Base-by-base conservation (phyloP, 352 stramenopile genomes). In the Globisporangium polare region DNA sequence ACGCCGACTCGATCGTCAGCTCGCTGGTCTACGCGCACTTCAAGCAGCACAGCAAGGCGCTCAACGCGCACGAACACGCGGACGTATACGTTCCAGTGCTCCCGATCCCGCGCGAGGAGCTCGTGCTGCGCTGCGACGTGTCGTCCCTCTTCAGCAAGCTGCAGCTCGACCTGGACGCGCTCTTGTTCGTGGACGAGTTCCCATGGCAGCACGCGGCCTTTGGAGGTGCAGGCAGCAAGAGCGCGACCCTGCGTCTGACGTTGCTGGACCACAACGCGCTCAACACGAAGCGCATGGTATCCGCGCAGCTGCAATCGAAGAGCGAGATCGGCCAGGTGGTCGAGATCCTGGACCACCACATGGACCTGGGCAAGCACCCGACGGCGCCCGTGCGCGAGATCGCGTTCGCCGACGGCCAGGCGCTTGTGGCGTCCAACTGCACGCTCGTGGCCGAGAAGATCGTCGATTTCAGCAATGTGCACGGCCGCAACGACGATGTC, bases 1-100 rank as follows among this genome's bases (percentile, higher is more conserved):
- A 94, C 63, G 85, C 85, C 13, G 85, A 94, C 67, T 94, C 85
- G 20, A 92, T 94, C 67, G 71, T 94, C 13, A 94, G 83, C 69
- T 85, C 80, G 17, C 55, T 94, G 10, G 70, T 82, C 10, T 85
- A 89, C 68, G 85, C 85, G 7, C 87, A 78, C 55, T 41, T 78
- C 33, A 72, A 73, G 39, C 63, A 72, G 45, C 50, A 75, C 39
- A 37, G 42, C 42, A 64, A 35, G 20, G 61, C 5, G 7, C 31
- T 35, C n/a, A 12, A 68, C 22, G 47, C 13, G 8, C 45, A 64
- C n/a, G 31, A 35, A 1, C 17, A 55, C 13, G 8, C 58, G 4
- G 54, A 53, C 1, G 33, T 90, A 35, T 67, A 80, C 20, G 47
- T 94, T 8, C 72, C 82, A 1, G 77, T 94, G 37, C 56, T 94